Base-by-base conservation (phyloP, 164 flowering plant genomes). In the Umbilicus rupestris region DNA sequence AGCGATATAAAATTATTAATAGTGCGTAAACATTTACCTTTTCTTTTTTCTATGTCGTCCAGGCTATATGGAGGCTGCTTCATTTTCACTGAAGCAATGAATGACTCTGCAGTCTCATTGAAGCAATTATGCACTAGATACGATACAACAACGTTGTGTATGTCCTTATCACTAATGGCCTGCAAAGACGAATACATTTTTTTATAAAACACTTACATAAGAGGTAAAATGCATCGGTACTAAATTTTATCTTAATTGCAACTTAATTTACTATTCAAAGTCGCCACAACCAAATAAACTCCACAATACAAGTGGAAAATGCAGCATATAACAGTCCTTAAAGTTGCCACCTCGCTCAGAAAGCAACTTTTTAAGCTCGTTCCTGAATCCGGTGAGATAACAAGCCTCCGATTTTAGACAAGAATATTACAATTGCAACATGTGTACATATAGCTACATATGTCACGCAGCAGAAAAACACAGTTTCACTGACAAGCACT, bases 71-170 rank as follows among this genome's bases (percentile, higher is more conserved):
- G 77, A 65, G 96, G 82, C 71, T 75, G 86, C 72, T 83, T 84
- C 76, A 85, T 75, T 67, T 91, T 97, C 41, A 90, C 77, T 71
- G 77, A 78, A 66, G 89, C 63, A 78, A 81, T 72, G 73, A 91
- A 89, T 39, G 97, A 82, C 64, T 91, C 96, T 68, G 85, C 80
- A 10, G 96, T 86, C 77, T 87, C 99, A 65, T 82, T 87, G 69
- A 72, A 94, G 79, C 96, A 91, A 69, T 84, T 89, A 73, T 91
- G 96, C 58, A 89, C 87, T 69, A 91, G 96, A 73, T 91, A 91
- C 64, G 97, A 91, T 31, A 91, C 70, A 44, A 94, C 89, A 72
- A 91, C 72, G 66, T 75, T 83, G 69, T 84, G 85, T 63, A 84
- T 77, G 68, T 87, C 96, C 69, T 73, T 79, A 41, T 92, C 93